Evolutionary conservation across 129 eudicot genomes (phyloP).

Genomic region (Dittrichia graveolens): DNA sequence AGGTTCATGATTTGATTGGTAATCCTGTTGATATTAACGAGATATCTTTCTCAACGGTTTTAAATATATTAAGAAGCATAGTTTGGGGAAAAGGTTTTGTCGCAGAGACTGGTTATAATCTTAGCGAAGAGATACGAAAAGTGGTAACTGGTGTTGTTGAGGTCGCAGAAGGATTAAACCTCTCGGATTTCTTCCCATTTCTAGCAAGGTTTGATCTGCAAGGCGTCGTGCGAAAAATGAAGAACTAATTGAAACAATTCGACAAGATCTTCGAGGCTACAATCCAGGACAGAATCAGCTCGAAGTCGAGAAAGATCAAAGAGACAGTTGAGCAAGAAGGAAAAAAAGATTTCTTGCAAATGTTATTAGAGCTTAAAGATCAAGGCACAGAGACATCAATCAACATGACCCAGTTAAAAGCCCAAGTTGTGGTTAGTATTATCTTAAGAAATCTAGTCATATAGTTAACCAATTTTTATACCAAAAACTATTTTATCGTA

Average conservation of each 20-base stretch:
- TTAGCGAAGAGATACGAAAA: slow-evolving; percentile 25
- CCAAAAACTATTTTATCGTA: too few relatives aligned
- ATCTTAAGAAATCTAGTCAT: too few relatives aligned
- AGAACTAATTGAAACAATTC: slow-evolving; percentile 22
- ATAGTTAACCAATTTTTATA: too few relatives aligned
- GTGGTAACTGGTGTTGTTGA: slow-evolving; percentile 24
- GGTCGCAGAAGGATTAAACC: slow-evolving; percentile 22
- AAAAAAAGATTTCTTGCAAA: slow-evolving; percentile 29
- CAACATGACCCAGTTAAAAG: slow-evolving; percentile 22
- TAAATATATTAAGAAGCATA: slow-evolving; percentile 14
- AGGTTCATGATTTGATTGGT: slow-evolving; percentile 12
- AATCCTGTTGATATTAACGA: background rate
- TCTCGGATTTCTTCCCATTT: slow-evolving; percentile 38
- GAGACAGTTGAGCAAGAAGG: background rate
- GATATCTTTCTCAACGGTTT: slow-evolving; percentile 9
- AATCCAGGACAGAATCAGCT: slow-evolving; percentile 25
- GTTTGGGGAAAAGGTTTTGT: slow-evolving; percentile 17
- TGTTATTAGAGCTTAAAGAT: slow-evolving; percentile 17
- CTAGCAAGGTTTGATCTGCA: slow-evolving; percentile 36
- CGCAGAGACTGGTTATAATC: background rate
- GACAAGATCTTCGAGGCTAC: slow-evolving; percentile 26
- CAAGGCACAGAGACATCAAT: slow-evolving; percentile 23
- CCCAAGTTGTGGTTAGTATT: slow-evolving; percentile 23
- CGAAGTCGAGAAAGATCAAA: background rate
- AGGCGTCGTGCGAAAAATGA: slow-evolving; percentile 25